These are phyloP conservation scores for Heritiera littoralis DNA, from an alignment of 345 rosid species.

Conservation along the genomic window DNA sequence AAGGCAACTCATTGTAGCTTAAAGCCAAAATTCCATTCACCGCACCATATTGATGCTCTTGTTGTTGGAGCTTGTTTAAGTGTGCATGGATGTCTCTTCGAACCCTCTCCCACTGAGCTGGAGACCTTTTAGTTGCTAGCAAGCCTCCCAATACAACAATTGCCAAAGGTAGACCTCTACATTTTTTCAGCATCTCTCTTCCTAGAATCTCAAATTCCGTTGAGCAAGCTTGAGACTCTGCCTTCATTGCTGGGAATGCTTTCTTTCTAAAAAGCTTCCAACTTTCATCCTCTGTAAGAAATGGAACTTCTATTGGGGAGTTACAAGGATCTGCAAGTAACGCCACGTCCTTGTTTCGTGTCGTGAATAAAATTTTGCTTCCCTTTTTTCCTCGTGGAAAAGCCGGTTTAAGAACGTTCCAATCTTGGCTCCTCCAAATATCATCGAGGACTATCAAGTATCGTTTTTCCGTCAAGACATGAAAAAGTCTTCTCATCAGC, in stretches of 20 bases:
- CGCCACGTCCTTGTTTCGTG: background rate
- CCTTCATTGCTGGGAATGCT: background rate
- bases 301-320: background rate
- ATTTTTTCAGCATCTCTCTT: constrained; percentile 20
- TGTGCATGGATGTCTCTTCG: background rate
- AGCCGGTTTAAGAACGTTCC: background rate
- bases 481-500: background rate
- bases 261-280: background rate
- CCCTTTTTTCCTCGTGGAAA: background rate
- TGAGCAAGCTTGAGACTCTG: background rate
- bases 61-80: too few relatives aligned
- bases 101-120: background rate
- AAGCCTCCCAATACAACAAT: background rate
- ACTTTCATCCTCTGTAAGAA: background rate
- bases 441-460: background rate
- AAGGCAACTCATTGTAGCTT: constrained; percentile 39
- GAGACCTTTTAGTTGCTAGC: background rate
- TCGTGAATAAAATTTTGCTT: background rate
- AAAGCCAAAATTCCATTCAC: constrained; percentile 26
- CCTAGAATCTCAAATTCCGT: background rate
- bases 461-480: too few relatives aligned
- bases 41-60: background rate
- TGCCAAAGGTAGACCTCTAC: constrained; percentile 26
- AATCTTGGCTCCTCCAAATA: background rate
- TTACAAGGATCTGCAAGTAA: background rate